Evolutionary conservation across 192 early-diverging fungal genomes (phyloP), one percentile per base, ranked within the genome.

Genomic region (Entomortierella lignicola): DNA sequence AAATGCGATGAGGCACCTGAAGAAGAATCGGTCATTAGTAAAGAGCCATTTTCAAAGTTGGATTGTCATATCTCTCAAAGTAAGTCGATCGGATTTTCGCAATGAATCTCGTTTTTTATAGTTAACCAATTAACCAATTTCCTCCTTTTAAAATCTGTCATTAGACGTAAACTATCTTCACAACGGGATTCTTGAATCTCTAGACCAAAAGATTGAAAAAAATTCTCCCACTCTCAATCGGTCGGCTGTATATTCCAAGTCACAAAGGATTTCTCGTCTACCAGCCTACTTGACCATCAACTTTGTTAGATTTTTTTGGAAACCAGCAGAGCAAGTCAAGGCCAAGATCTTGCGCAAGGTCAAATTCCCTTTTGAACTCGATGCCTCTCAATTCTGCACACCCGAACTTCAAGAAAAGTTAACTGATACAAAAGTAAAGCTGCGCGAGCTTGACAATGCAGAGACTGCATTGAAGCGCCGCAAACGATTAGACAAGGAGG

Each of bases 241-340:
- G 11, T 89, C 89, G 17, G 96, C 97, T 2, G 82, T 86, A 31
- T 98, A 98, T 77, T 88, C 85, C 48, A 91, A 92, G 50, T 88
- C 80, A 1, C 90, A 89, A 50, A 85, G 90, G 29, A 92, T 99
- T 21, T 91, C 87, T 7, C 89, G 98, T 3, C 81, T 99, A 34
- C 98, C 98, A 0, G 74, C 85, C 18, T 99, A 99, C 77, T 75
- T 99, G 55, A 91, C 96, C 0, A 85, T 98, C 23, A 85, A 95
- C 63, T 99, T 97, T 82, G 92, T 96, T 39, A 90, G 98, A 20
- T 98, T 99, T 82, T 97, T 94, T 85, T 99, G 97, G 97, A 97
- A 96, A 68, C 77, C 90, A 0, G 77, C 88, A 10, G 93, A 93
- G 63, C 82, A 86, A 32, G 85, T 94, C 11, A 91, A 91, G 53